Conservation (phyloP, 2,329 filamentous ascomycete species). For the Pseudocercospora eumusae region DNA sequence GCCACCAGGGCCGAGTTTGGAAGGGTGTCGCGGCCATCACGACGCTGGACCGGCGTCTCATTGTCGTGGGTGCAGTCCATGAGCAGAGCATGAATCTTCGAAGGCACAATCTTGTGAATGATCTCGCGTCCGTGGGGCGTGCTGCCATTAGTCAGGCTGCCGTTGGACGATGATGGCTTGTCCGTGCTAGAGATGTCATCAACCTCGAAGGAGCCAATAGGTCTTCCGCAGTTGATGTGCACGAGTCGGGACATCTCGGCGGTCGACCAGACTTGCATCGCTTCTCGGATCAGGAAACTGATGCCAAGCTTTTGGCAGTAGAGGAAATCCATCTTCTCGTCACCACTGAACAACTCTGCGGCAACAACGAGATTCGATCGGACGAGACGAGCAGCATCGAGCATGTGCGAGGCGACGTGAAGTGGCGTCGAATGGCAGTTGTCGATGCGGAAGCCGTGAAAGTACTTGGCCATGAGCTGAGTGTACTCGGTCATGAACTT, state of each 20-base stretch:
- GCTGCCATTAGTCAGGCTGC: slow-evolving; percentile 36
- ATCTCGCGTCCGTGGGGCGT: slow-evolving; percentile 57
- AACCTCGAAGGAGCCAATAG: slow-evolving; percentile 96
- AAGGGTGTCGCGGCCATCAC: slow-evolving; percentile 89
- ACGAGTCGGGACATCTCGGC: slow-evolving; percentile 89
- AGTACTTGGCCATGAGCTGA: slow-evolving; percentile 88
- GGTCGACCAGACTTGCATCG: slow-evolving; percentile 98
- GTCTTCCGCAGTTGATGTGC: slow-evolving; percentile 87
- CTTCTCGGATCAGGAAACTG: slow-evolving; percentile 89
- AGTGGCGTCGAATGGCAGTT: slow-evolving; percentile 97
- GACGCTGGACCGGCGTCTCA: slow-evolving; percentile 90
- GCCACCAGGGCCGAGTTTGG: slow-evolving; percentile 90
- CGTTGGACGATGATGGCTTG: slow-evolving; percentile 39
- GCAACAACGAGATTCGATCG: slow-evolving; percentile 88
- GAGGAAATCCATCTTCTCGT: slow-evolving; percentile 92
- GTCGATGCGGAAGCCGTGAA: slow-evolving; percentile 92
- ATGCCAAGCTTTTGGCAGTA: slow-evolving; percentile 93
- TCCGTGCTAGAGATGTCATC: slow-evolving; percentile 74
- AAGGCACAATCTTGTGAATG: slow-evolving; percentile 79
- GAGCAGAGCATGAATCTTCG: slow-evolving; percentile 87
- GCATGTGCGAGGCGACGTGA: slow-evolving; percentile 88
- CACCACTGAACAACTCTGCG: slow-evolving; percentile 92
- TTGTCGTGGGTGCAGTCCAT: slow-evolving; percentile 99
- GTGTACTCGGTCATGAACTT: slow-evolving; percentile 94
- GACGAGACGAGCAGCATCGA: slow-evolving; percentile 88